Evolutionary conservation across 1,139 yeast species (phyloP).

Genomic region (Taphrina deformans): DNA sequence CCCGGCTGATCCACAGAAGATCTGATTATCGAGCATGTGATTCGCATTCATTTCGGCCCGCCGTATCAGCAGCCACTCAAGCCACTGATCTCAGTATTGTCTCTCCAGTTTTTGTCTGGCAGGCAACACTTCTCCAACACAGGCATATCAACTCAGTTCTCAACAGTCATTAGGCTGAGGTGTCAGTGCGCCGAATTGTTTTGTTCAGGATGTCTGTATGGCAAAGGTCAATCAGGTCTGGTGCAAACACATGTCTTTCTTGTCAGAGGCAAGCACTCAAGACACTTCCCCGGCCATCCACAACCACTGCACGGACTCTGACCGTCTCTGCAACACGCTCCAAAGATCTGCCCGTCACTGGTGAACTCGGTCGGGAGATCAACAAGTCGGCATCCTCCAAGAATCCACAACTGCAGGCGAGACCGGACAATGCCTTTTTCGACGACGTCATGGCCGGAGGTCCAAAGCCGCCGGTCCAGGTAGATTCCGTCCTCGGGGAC

Average conservation of each 20-base stretch:
- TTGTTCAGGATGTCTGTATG: not conserved
- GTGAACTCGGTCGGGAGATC: constrained; percentile 11
- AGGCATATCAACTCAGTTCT: no score
- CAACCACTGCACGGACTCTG: not conserved
- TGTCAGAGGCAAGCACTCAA: not conserved
- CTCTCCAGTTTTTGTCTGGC: no score
- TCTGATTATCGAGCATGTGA: no score
- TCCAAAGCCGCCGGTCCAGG: constrained; percentile 22
- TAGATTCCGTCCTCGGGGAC: constrained; percentile 27
- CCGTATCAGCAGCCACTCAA: not conserved
- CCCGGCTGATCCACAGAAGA: no score
- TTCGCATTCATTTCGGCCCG: not conserved
- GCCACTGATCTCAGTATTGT: not conserved
- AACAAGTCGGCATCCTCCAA: constrained; percentile 13
- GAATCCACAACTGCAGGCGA: constrained; percentile 14
- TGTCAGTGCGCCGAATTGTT: no score
- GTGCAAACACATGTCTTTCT: no score
- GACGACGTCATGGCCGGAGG: constrained; percentile 33
- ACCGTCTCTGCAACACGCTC: not conserved
- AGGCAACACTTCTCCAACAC: not conserved
- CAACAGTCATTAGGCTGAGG: no score
- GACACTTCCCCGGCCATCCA: not conserved
- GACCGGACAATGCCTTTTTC: constrained; percentile 30
- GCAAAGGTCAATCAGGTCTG: not conserved
- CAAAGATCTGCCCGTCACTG: not conserved